A percentile compares a stretch with the other conserved stretches of the same genome.
phyloP scores from a whole-genome alignment of 176 grass and related monocot species.

The Cocos nucifera region DNA sequence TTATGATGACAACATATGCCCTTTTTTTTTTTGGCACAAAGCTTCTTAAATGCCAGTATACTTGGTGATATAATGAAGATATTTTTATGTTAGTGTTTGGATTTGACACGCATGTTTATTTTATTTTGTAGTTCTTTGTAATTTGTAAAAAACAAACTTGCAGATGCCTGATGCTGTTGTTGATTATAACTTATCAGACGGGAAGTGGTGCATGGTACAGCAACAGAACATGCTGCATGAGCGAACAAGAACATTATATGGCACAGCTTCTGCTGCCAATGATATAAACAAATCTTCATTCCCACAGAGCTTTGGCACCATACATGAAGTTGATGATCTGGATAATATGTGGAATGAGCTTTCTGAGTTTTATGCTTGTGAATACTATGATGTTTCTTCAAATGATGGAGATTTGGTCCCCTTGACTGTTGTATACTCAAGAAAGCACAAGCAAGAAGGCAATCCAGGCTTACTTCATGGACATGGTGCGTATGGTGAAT shows the following conservation, averaged over 20 bases:
- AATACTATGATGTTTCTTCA: constrained; percentile 72
- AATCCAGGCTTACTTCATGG: constrained; percentile 89
- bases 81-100: constrained; percentile 5
- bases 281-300: constrained; percentile 22
- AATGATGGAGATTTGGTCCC: constrained; percentile 59
- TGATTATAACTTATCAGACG: constrained; percentile 83
- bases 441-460: constrained; percentile 67
- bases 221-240: constrained; percentile 93
- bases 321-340: constrained; percentile 29
- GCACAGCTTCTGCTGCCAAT: constrained; percentile 37
- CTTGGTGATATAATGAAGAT: constrained; percentile 8
- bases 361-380: constrained; percentile 80
- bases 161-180: constrained; percentile 95
- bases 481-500: constrained; percentile 91
- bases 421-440: constrained; percentile 67
- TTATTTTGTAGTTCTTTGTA: too few species aligned
- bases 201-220: constrained; percentile 82
- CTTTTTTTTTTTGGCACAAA: too few species aligned
- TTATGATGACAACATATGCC: too few species aligned
- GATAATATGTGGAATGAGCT: constrained; percentile 72
- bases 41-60: too few species aligned
- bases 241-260: constrained; percentile 68
- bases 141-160: background rate
- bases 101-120: background rate
- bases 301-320: constrained; percentile 24